A percentile compares a stretch with the other conserved stretches of the same genome.
phyloP scores from a whole-genome alignment of 2,329 filamentous ascomycete genomes.

The Neurospora sp. region DNA sequence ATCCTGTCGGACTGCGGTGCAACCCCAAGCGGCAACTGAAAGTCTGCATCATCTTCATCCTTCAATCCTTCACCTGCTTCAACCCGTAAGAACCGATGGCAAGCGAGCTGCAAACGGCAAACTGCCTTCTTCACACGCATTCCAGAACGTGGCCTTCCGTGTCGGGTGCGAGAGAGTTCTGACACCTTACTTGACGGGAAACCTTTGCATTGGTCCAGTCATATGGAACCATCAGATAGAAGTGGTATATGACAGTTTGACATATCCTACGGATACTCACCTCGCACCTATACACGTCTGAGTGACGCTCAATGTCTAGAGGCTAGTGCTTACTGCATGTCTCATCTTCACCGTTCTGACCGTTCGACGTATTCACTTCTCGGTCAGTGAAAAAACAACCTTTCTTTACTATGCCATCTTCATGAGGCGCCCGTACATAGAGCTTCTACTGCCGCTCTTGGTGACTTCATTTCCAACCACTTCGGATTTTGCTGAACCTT shows the following conservation, averaged over 20 bases:
- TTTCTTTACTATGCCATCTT: background rate
- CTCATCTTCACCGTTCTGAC: background rate
- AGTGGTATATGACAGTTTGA: too few species aligned
- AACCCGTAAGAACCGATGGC: background rate
- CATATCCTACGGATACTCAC: too few species aligned
- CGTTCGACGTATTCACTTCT: background rate
- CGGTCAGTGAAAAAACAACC: background rate
- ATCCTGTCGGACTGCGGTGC: background rate
- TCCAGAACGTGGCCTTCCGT: background rate
- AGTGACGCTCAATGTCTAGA: too few species aligned
- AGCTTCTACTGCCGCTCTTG: too few species aligned
- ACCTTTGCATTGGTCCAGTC: too few species aligned
- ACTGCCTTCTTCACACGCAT: background rate
- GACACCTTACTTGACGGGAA: background rate
- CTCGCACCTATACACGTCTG: too few species aligned
- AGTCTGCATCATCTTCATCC: background rate
- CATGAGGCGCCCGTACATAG: background rate
- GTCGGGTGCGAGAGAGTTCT: background rate
- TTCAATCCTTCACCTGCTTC: background rate
- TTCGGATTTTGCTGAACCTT: background rate
- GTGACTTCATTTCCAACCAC: background rate
- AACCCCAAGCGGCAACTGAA: background rate
- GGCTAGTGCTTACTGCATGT: too few species aligned
- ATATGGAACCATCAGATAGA: too few species aligned
- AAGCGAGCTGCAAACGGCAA: background rate